phyloP scores from a whole-genome alignment of 1,284 basidiomycete species.

The Neotropicomus parvogracilis region DNA sequence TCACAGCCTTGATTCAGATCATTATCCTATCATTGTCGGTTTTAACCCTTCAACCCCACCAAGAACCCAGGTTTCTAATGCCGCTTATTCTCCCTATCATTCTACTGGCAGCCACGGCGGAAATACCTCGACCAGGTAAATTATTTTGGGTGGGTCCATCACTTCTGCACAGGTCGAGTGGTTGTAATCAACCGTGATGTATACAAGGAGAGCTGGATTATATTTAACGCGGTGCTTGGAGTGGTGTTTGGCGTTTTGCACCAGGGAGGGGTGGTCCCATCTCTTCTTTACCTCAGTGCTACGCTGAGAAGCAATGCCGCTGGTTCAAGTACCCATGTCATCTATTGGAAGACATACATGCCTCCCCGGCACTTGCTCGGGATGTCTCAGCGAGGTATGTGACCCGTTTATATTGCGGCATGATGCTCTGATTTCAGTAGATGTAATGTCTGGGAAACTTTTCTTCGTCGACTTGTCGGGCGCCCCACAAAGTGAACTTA shows the following conservation, averaged over 20 bases:
- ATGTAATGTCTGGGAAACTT: conserved; percentile 14
- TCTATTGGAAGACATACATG: conserved; percentile 44
- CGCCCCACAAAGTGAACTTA: conserved; percentile 16
- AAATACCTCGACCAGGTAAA: conserved; percentile 26
- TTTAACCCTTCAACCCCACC: conserved; percentile 39
- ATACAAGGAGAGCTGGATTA: conserved; percentile 30
- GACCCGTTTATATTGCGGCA: not conserved
- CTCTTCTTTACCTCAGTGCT: conserved; percentile 35
- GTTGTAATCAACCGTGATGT: not conserved
- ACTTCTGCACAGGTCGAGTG: not conserved
- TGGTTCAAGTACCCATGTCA: conserved; percentile 18
- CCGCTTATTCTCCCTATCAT: conserved; percentile 37
- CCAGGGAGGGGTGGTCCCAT: conserved; percentile 41
- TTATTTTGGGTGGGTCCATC: conserved; percentile 35
- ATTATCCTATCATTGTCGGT: conserved; percentile 30
- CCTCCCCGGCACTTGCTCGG: conserved; percentile 38
- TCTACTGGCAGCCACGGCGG: conserved; percentile 29
- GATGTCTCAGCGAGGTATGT: conserved; percentile 26
- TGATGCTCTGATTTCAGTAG: conserved; percentile 15
- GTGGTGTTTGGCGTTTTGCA: conserved; percentile 39
- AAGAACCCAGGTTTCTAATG: conserved; percentile 41
- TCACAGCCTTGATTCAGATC: conserved; percentile 32
- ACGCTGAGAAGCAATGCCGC: conserved; percentile 9
- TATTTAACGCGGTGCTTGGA: conserved; percentile 31
- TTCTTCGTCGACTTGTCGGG: conserved; percentile 31